Evolutionary conservation across 1,284 basidiomycete species (phyloP).

Genomic region (Chalciporus sp.): DNA sequence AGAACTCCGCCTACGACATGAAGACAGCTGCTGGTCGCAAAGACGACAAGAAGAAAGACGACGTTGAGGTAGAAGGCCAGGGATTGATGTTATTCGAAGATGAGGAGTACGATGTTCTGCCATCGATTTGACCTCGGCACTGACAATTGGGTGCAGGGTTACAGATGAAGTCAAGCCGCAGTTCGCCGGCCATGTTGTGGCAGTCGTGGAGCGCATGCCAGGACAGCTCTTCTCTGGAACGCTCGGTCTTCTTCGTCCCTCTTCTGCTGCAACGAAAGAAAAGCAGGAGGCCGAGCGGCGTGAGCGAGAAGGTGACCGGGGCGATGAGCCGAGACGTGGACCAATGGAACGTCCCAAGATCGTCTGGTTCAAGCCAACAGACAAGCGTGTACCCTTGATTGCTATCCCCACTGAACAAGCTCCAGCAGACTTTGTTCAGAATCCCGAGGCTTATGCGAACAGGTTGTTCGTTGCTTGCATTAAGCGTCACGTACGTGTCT

Average conservation of each 20-base stretch:
- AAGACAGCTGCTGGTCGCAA: slow-evolving; percentile 79
- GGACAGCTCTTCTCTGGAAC: slow-evolving; percentile 98
- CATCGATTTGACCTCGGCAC: not conserved
- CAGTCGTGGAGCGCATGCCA: slow-evolving; percentile 98
- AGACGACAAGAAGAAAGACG: slow-evolving; percentile 99
- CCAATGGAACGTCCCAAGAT: slow-evolving; percentile 95
- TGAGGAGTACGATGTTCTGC: slow-evolving; percentile 71
- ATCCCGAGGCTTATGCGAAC: slow-evolving; percentile 88
- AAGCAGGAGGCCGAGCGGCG: slow-evolving; percentile 98
- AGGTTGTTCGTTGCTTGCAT: slow-evolving; percentile 97
- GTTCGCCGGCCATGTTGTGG: slow-evolving; percentile 96
- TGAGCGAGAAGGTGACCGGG: slow-evolving; percentile 92
- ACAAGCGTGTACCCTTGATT: slow-evolving; percentile 98
- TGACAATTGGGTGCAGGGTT: slow-evolving; percentile 55
- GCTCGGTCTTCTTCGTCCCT: slow-evolving; percentile 92
- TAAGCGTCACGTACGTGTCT: slow-evolving; percentile 82
- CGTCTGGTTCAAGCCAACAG: slow-evolving; percentile 99
- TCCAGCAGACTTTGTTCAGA: slow-evolving; percentile 93
- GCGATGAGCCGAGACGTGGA: slow-evolving; percentile 73
- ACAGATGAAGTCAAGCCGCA: slow-evolving; percentile 97
- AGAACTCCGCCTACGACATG: slow-evolving; percentile 89
- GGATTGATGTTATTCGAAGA: slow-evolving; percentile 96
- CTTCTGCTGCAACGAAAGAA: slow-evolving; percentile 98
- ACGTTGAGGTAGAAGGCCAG: slow-evolving; percentile 99
- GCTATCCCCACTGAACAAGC: slow-evolving; percentile 99